These are phyloP conservation scores for Aquilaria sinensis DNA, from an alignment of 345 rosid species.

Conservation along the genomic window DNA sequence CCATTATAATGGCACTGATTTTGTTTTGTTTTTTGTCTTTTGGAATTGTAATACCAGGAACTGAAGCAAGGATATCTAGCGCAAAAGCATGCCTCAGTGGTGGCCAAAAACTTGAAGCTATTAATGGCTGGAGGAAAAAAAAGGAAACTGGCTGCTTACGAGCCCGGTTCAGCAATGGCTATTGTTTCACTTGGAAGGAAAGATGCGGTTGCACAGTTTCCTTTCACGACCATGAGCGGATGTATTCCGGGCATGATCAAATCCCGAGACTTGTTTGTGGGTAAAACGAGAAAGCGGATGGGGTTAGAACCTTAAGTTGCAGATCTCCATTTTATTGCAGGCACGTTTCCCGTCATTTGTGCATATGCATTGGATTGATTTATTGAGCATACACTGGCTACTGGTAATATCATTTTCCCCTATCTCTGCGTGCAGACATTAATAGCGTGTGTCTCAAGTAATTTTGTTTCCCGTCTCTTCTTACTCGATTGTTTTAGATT, in stretches of 20 bases:
- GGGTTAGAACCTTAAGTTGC: conserved; percentile 32
- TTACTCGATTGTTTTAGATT: no score
- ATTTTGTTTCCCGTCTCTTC: no score
- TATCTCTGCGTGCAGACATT: neutral
- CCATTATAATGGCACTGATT: no score
- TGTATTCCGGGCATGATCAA: conserved; percentile 72
- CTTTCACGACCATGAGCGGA: conserved; percentile 54
- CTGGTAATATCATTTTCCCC: neutral
- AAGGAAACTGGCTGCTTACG: conserved; percentile 45
- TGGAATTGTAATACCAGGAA: conserved; percentile 39
- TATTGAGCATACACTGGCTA: no score
- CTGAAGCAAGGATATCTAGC: conserved; percentile 76
- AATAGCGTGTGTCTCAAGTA: neutral
- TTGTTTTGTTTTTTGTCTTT: neutral
- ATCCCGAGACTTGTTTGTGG: conserved; percentile 67
- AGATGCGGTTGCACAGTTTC: conserved; percentile 69
- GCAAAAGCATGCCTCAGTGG: conserved; percentile 54
- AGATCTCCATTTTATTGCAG: conserved; percentile 4
- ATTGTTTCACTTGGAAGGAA: conserved; percentile 73
- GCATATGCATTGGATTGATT: neutral
- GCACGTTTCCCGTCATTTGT: conserved; percentile 3
- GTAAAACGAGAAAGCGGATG: conserved; percentile 59
- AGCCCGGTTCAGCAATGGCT: conserved; percentile 37
- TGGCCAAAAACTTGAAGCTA: conserved; percentile 62
- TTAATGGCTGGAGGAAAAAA: conserved; percentile 46